A percentile compares a stretch with the other conserved stretches of the same genome.
These are phyloP conservation scores for Trichophyton verrucosum DNA, from an alignment of 2,329 filamentous ascomycete species.

Conservation along the genomic window DNA sequence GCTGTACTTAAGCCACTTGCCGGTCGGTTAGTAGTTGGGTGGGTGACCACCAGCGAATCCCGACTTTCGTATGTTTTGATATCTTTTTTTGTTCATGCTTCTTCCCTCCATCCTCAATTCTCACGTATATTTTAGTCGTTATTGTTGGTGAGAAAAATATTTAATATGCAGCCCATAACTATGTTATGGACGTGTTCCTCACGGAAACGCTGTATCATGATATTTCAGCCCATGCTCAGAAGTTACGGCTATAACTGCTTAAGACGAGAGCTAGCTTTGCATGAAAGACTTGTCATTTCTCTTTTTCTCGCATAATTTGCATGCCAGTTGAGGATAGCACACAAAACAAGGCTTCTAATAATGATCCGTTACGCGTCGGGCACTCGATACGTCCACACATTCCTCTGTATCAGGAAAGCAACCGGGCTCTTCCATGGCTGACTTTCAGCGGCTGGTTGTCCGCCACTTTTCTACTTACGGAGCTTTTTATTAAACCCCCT, in stretches of 20 bases:
- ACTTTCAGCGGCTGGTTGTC: not conserved
- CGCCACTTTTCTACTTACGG: not conserved
- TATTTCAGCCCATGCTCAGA: too few relatives aligned
- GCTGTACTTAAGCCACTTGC: not conserved
- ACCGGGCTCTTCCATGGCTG: not conserved
- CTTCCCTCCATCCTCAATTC: not conserved
- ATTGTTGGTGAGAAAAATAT: not conserved
- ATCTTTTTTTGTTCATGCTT: not conserved
- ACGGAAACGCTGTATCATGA: too few relatives aligned
- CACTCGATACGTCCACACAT: not conserved
- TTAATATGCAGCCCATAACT: too few relatives aligned
- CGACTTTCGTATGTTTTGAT: not conserved
- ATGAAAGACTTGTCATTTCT: not conserved
- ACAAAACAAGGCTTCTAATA: not conserved
- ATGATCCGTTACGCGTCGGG: constrained; percentile 2
- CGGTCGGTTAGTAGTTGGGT: not conserved
- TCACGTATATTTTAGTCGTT: not conserved
- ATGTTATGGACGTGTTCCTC: too few relatives aligned
- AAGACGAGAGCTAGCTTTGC: not conserved
- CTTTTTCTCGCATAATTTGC: not conserved
- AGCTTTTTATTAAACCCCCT: not conserved
- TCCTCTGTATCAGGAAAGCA: not conserved
- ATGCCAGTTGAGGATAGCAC: not conserved
- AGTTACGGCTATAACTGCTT: too few relatives aligned
- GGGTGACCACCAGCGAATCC: not conserved